These are phyloP conservation scores for Kokia cookei DNA, from an alignment of 441 rosid genomes.

Conservation along the genomic window DNA sequence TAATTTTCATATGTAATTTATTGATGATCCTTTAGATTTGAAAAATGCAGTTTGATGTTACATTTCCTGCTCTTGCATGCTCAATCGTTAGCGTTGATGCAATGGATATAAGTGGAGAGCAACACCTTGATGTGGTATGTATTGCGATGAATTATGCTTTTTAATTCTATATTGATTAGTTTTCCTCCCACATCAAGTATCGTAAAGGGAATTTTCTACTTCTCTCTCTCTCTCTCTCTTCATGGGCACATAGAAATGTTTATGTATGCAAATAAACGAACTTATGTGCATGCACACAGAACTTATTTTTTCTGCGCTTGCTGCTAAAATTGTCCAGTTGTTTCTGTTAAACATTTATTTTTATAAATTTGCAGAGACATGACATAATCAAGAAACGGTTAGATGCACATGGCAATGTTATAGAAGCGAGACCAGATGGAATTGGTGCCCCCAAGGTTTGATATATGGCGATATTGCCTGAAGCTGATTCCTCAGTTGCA, in stretches of 20 bases:
- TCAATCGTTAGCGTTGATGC: slow-evolving; percentile 93
- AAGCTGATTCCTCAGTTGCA: background rate
- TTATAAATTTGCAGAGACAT: slow-evolving; percentile 53
- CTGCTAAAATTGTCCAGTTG: background rate
- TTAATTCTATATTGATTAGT: background rate
- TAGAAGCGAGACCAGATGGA: slow-evolving; percentile 74
- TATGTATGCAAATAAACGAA: background rate
- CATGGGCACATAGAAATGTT: background rate
- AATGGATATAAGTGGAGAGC: slow-evolving; percentile 95
- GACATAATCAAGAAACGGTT: slow-evolving; percentile 84
- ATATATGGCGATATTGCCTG: background rate
- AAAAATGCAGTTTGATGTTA: slow-evolving; percentile 80
- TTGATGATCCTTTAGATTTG: background rate
- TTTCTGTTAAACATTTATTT: background rate
- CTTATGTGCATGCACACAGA: background rate
- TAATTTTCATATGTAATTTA: background rate
- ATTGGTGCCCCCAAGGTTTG: slow-evolving; percentile 91
- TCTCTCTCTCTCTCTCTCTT: background rate
- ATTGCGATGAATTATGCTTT: background rate
- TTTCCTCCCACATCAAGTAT: background rate
- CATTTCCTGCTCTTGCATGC: slow-evolving; percentile 90
- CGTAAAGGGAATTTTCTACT: background rate
- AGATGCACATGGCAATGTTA: slow-evolving; percentile 72
- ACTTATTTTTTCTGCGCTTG: background rate
- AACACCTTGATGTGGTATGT: slow-evolving; percentile 89